A percentile compares a stretch with the other conserved stretches of the same genome.
Evolutionary conservation across 1,284 basidiomycete genomes (phyloP).

Genomic region (Trichosporon inkin): DNA sequence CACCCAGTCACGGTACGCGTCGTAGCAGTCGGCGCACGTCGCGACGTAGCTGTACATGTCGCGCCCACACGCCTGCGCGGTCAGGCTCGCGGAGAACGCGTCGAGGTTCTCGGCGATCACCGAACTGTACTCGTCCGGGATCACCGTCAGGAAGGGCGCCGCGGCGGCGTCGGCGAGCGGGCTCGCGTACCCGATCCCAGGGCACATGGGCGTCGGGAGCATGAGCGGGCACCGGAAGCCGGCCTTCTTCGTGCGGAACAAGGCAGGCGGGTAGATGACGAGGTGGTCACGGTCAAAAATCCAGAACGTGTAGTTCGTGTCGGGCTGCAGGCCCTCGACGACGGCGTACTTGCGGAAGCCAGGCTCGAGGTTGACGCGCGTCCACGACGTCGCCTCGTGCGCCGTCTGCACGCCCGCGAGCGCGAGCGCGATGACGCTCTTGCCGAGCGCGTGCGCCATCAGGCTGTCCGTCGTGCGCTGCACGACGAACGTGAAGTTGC

Average conservation of each 20-base stretch:
- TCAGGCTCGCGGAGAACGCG: slow-evolving; percentile 68
- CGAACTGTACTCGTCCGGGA: slow-evolving; percentile 56
- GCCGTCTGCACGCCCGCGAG: slow-evolving; percentile 3
- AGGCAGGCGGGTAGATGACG: slow-evolving; percentile 38
- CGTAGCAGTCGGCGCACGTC: slow-evolving; percentile 69
- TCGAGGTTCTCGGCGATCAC: slow-evolving; percentile 60
- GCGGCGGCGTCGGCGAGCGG: slow-evolving; percentile 53
- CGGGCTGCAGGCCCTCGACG: slow-evolving; percentile 27
- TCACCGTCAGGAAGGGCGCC: slow-evolving; percentile 43
- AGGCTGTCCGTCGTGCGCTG: not conserved
- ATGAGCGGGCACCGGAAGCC: slow-evolving; percentile 69
- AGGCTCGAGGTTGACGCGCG: slow-evolving; percentile 26
- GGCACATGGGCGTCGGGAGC: slow-evolving; percentile 68
- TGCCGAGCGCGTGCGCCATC: too few species aligned
- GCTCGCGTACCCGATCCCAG: slow-evolving; percentile 64
- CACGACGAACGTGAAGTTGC: slow-evolving; percentile 56
- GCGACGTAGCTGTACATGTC: slow-evolving; percentile 74
- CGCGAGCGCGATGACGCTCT: not conserved
- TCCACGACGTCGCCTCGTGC: slow-evolving; percentile 32
- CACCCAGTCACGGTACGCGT: slow-evolving; percentile 71
- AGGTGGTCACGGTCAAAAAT: slow-evolving; percentile 17
- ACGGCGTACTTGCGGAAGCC: slow-evolving; percentile 40
- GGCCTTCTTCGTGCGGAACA: slow-evolving; percentile 45
- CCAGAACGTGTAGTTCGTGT: slow-evolving; percentile 48
- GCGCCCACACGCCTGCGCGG: slow-evolving; percentile 66